These are phyloP conservation scores for Trypethelium eluteriae DNA, from an alignment of 495 filamentous ascomycete species.

Conservation along the genomic window DNA sequence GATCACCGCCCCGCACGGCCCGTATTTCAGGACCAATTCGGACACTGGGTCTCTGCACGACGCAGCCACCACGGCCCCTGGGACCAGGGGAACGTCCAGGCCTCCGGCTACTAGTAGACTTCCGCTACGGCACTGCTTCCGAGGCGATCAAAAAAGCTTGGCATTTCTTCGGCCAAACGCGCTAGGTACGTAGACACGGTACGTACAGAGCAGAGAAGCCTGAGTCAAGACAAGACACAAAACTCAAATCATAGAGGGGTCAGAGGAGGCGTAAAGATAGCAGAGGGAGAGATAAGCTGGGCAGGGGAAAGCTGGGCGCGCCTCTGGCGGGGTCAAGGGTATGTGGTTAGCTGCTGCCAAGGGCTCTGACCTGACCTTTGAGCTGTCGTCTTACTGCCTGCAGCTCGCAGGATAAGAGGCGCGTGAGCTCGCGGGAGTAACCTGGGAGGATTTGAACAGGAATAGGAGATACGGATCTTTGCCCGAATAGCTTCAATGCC, in stretches of 20 bases:
- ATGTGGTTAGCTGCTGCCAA: not conserved
- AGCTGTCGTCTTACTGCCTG: slow-evolving; percentile 1
- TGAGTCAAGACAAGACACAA: not conserved
- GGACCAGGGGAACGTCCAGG: no score
- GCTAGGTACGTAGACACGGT: not conserved
- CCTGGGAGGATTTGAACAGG: not conserved
- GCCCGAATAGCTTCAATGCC: not conserved
- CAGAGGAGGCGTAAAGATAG: not conserved
- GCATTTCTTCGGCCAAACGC: not conserved
- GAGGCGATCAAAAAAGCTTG: not conserved
- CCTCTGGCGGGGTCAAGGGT: not conserved
- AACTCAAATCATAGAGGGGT: not conserved
- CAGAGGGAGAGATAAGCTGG: not conserved
- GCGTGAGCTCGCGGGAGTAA: not conserved
- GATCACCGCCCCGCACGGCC: slow-evolving; percentile 3
- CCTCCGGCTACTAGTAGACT: not conserved
- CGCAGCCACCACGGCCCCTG: not conserved
- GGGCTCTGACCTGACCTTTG: not conserved
- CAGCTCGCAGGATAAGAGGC: not conserved
- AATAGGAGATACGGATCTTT: not conserved
- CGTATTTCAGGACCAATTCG: not conserved
- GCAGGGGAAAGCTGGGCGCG: not conserved
- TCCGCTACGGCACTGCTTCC: not conserved
- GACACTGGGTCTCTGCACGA: not conserved
- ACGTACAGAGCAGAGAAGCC: not conserved